Percentiles rank a stretch among this genome's conserved stretches.
phyloP scores from a whole-genome alignment of 352 stramenopile species.

The Phytopythium helicoides region DNA sequence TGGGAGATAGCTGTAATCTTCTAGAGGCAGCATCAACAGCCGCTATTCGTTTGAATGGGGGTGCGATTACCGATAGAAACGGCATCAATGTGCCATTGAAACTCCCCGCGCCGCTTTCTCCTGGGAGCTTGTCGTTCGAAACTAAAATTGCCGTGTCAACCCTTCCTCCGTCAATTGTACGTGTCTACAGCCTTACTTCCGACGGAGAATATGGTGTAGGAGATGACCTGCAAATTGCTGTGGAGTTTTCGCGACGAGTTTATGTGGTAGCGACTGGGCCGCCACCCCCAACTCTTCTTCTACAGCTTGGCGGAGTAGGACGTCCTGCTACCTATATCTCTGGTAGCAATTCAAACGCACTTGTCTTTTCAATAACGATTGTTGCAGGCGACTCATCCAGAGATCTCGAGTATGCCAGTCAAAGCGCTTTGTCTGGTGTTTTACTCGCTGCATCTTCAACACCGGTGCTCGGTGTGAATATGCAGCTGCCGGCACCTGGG shows the following conservation, averaged over 20 bases:
- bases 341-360: slow-evolving; percentile 25
- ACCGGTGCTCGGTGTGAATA: slow-evolving; percentile 20
- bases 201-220: slow-evolving; percentile 42
- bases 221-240: slow-evolving; percentile 40
- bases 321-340: slow-evolving; percentile 35
- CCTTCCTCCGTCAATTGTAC: slow-evolving; percentile 25
- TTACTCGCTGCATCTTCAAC: slow-evolving; percentile 51
- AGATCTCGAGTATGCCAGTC: slow-evolving; percentile 35
- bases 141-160: slow-evolving; percentile 49
- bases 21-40: slow-evolving; percentile 49
- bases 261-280: slow-evolving; percentile 7
- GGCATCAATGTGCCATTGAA: slow-evolving; percentile 45
- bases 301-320: slow-evolving; percentile 31
- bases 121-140: slow-evolving; percentile 45
- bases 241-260: slow-evolving; percentile 48
- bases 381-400: slow-evolving; percentile 22
- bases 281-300: slow-evolving; percentile 20
- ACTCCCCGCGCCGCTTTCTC: slow-evolving; percentile 22
- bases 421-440: slow-evolving; percentile 30
- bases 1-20: slow-evolving; percentile 35
- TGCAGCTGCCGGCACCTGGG: slow-evolving; percentile 30
- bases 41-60: slow-evolving; percentile 50
- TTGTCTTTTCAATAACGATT: slow-evolving; percentile 48
- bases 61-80: slow-evolving; percentile 41
- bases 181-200: slow-evolving; percentile 31